Evolutionary conservation across 2,329 filamentous ascomycete genomes (phyloP), one percentile per base, ranked within the genome.

Genomic region (Ophiostoma sp.): DNA sequence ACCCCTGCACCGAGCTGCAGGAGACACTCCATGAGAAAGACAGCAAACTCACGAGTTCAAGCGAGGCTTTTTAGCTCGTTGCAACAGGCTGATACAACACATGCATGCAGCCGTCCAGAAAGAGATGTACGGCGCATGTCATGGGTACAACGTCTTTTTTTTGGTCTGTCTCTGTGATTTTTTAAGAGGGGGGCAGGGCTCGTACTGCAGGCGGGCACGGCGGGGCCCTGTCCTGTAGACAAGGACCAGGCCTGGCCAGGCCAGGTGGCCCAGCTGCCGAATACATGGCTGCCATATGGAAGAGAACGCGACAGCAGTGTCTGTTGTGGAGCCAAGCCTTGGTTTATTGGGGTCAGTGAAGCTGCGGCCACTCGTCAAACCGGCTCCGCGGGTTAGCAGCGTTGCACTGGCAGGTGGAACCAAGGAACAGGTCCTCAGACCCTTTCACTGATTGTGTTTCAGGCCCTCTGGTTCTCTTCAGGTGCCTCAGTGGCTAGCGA

Each of bases 71-170:
- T 64, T 63, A 73, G 55, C 59, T 55, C 12, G 12, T 9, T 48
- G 45, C 45, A 68, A 48, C 59, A 28, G 68, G 22, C 39, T 50
- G 72, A 28, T 66, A 31, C 72, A 50, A 48, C 48, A 28, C 28
- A 50, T 15, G 42, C 25, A 74, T 76, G 75, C 75, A 75, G 36
- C 70, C 66, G 73, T 45, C 75, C 75, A 50, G 74, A 77, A 75
- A 70, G 70, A 74, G 76, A 69, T 69, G 69, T 33, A 50, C 57
- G 64, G 52, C 19, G 63, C 52, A 69, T 69, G 50, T 28, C 63
- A 52, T 31, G 61, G 73, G 52, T 48, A 48, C 57, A 55, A 45
- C n/a, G 69, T 48, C 36, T 22, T 25, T 42, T 36, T 28, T 15
- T 28, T 45, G 22, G 22, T 63, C 55, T 28, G 19, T 63, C 9